Conservation (phyloP, 192 early-diverging fungal genomes). For the Backusella parvicylindrica region DNA sequence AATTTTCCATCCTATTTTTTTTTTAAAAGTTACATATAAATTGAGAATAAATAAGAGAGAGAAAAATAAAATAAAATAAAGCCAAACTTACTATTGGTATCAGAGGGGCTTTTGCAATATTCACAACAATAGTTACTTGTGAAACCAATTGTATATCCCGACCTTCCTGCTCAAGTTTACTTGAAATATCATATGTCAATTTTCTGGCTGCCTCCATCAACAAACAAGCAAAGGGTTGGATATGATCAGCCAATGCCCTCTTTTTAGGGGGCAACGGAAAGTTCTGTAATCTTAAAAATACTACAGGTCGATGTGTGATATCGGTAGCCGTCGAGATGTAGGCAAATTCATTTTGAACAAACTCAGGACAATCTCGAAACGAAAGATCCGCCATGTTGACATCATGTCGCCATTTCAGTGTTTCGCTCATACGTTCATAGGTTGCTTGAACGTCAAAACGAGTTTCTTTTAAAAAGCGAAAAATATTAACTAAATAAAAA, state of each 20-base stretch:
- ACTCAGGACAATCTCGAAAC: constrained; percentile 10
- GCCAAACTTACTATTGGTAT: constrained; percentile 19
- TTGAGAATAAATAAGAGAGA: not conserved
- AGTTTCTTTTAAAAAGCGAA: constrained; percentile 33
- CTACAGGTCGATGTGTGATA: constrained; percentile 25
- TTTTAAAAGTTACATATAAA: not conserved
- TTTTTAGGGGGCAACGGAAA: constrained; percentile 14
- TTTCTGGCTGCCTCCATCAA: constrained; percentile 37
- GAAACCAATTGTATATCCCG: constrained; percentile 12
- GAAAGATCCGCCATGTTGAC: constrained; percentile 20
- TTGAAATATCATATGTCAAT: constrained; percentile 30
- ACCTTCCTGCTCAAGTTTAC: constrained; percentile 9
- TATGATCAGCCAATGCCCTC: constrained; percentile 9
- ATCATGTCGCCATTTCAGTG: constrained; percentile 37
- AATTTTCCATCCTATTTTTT: constrained; percentile 10
- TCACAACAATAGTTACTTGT: constrained; percentile 19
- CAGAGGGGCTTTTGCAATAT: constrained; percentile 27
- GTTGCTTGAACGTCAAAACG: constrained; percentile 23
- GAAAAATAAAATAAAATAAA: no score
- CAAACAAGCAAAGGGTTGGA: constrained; percentile 34
- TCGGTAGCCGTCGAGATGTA: constrained; percentile 35
- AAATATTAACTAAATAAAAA: constrained; percentile 34
- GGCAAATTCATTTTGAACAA: constrained; percentile 21
- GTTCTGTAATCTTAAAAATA: constrained; percentile 27
- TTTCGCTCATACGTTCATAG: constrained; percentile 13